Evolutionary conservation across 257 asterid genomes (phyloP).

Genomic region (Salvia miltiorrhiza): DNA sequence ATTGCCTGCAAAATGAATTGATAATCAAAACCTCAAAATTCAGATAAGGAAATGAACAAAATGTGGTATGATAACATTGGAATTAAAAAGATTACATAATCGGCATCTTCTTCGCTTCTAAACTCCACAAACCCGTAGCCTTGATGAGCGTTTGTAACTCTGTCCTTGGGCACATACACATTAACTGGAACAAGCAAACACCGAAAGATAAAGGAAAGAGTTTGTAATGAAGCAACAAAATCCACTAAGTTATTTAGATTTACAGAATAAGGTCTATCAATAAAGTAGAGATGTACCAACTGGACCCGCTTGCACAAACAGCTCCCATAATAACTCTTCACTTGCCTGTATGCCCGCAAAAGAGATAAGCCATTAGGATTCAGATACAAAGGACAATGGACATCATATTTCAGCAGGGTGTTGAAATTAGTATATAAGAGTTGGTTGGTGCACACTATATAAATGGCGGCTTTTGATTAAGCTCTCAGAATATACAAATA

Average conservation of each 20-base stretch:
- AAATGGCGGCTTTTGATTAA: neutral
- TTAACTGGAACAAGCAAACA: slow-evolving; percentile 49
- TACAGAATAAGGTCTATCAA: neutral
- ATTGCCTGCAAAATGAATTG: slow-evolving; percentile 60
- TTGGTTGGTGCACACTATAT: neutral
- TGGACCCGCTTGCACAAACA: slow-evolving; percentile 97
- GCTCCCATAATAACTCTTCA: slow-evolving; percentile 90
- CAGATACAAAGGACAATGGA: neutral
- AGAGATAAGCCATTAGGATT: neutral
- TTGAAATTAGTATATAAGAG: neutral
- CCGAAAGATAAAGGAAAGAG: neutral
- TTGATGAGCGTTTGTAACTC: slow-evolving; percentile 93
- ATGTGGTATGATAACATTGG: neutral
- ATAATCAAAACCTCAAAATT: slow-evolving; percentile 14
- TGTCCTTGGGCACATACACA: slow-evolving; percentile 96
- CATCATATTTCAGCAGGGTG: neutral
- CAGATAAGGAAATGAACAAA: neutral
- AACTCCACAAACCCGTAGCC: slow-evolving; percentile 96
- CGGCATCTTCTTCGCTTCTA: slow-evolving; percentile 98
- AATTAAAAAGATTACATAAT: slow-evolving; percentile 50
- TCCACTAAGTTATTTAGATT: neutral
- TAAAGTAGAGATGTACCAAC: slow-evolving; percentile 54
- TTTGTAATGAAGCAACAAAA: neutral
- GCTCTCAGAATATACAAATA: neutral
- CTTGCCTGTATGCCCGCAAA: slow-evolving; percentile 48